These are phyloP conservation scores for Starmera dryadoides DNA, from an alignment of 805 yeast genomes.

Conservation along the genomic window DNA sequence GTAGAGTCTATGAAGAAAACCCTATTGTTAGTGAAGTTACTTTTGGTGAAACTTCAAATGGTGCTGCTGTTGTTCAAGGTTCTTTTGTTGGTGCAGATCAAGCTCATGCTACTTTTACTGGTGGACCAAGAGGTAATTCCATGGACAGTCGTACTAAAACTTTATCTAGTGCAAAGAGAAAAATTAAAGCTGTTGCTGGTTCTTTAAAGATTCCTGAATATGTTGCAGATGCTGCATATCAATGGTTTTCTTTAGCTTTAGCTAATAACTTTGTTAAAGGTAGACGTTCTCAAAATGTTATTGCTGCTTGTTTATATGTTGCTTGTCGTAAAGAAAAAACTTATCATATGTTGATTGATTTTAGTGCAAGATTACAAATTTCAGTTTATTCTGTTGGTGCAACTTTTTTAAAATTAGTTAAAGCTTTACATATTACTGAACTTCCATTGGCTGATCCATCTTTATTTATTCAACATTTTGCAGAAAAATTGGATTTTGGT, in stretches of 20 bases:
- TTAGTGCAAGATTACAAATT: constrained; percentile 81
- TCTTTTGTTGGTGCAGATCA: constrained; percentile 88
- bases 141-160: constrained; percentile 89
- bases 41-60: constrained; percentile 85
- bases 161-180: constrained; percentile 70
- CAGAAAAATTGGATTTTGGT: constrained; percentile 80
- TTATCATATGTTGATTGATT: constrained; percentile 93
- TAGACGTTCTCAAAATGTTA: constrained; percentile 90
- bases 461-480: constrained; percentile 87
- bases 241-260: constrained; percentile 85
- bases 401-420: constrained; percentile 89
- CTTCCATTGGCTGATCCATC: constrained; percentile 94
- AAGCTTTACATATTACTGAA: constrained; percentile 65
- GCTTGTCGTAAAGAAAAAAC: constrained; percentile 91
- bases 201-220: constrained; percentile 77
- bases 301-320: constrained; percentile 89
- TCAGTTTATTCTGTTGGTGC: constrained; percentile 95
- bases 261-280: constrained; percentile 92
- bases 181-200: constrained; percentile 72
- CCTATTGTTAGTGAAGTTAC: constrained; percentile 95
- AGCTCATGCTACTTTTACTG: constrained; percentile 57
- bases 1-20: constrained; percentile 82
- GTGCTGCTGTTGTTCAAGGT: constrained; percentile 96
- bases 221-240: constrained; percentile 78
- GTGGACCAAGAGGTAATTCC: constrained; percentile 62